phyloP scores from a whole-genome alignment of 2,329 filamentous ascomycete species.

The Beauveria varroae region DNA sequence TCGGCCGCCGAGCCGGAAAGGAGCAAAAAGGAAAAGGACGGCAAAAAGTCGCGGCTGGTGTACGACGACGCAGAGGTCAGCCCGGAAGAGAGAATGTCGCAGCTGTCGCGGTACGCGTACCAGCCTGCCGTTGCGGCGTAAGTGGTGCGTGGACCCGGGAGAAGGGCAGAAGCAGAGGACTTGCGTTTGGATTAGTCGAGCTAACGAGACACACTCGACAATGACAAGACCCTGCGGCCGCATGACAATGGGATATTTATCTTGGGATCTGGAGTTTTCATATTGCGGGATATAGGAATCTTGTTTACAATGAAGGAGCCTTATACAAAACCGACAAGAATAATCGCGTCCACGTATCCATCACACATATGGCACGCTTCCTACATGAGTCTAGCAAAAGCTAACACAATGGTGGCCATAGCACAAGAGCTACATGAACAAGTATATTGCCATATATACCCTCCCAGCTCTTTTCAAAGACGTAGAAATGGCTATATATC shows the following conservation, averaged over 20 bases:
- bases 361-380: background rate
- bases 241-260: background rate
- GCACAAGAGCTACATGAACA: background rate
- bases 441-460: background rate
- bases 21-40: conserved; percentile 64
- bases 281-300: background rate
- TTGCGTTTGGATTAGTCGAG: background rate
- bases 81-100: conserved; percentile 84
- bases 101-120: conserved; percentile 67
- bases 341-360: background rate
- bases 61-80: conserved; percentile 75
- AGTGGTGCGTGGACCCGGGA: background rate
- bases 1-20: conserved; percentile 49
- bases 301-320: background rate
- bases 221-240: background rate
- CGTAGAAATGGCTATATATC: background rate
- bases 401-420: background rate
- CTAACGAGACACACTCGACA: background rate
- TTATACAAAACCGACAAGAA: background rate
- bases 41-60: conserved; percentile 63
- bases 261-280: conserved; percentile 7
- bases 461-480: background rate
- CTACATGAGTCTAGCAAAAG: background rate
- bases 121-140: conserved; percentile 19
- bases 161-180: background rate